Conservation (phyloP, 768 basidiomycete genomes). For the Plicaturopsis crispa region DNA sequence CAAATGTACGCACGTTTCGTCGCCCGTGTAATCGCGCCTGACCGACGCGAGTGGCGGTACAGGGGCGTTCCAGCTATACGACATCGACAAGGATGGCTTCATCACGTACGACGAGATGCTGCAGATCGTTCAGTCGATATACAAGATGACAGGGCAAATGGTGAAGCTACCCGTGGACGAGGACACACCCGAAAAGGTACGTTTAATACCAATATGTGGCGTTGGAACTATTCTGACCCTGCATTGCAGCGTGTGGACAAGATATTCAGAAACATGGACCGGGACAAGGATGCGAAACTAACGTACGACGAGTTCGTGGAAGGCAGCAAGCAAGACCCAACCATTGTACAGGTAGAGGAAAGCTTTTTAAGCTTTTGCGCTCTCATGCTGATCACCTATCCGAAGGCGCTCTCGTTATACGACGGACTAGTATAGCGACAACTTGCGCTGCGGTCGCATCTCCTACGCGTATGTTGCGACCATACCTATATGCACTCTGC, state of each 20-base stretch:
- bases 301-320: constrained; percentile 98
- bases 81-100: constrained; percentile 95
- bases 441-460: too few species aligned
- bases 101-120: constrained; percentile 99
- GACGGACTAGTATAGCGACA: constrained; percentile 80
- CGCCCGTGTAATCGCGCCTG: constrained; percentile 5
- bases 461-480: too few species aligned
- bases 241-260: constrained; percentile 85
- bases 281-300: constrained; percentile 86
- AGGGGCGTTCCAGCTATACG: constrained; percentile 99
- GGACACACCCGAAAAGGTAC: constrained; percentile 98
- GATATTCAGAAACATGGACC: constrained; percentile 97
- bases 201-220: constrained; percentile 8
- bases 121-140: constrained; percentile 94
- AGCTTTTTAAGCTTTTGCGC: constrained; percentile 2
- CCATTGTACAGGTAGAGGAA: constrained; percentile 85
- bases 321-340: constrained; percentile 97
- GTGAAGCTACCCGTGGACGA: constrained; percentile 97
- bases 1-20: constrained; percentile 61
- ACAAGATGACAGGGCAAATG: constrained; percentile 99
- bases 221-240: constrained; percentile 7
- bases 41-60: constrained; percentile 10
- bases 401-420: constrained; percentile 86
- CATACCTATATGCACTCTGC: too few species aligned
- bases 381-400: constrained; percentile 7